Conservation (phyloP, 2,329 filamentous ascomycete genomes). For the Aspergillus hiratsukae region DNA sequence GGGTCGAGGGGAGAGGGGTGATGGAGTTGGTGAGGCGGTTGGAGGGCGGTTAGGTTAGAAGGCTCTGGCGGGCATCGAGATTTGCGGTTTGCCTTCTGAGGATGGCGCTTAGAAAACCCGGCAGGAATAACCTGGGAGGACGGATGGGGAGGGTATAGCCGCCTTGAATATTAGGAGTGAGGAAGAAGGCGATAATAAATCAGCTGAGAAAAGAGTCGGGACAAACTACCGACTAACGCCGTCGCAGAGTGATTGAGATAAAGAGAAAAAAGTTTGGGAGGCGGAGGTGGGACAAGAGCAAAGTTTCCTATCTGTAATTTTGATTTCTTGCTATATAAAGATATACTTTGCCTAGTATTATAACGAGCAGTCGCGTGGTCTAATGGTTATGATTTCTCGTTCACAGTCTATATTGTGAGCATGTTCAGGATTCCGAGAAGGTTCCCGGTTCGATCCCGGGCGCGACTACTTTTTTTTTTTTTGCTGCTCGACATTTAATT, state of each 20-base stretch:
- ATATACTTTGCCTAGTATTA: rapidly evolving
- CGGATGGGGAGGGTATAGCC: neutral
- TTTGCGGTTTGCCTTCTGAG: neutral
- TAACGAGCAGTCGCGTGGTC: slow-evolving; percentile 15
- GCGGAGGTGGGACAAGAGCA: neutral
- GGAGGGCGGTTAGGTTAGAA: neutral
- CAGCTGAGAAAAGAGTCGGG: neutral
- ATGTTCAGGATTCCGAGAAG: slow-evolving; percentile 9
- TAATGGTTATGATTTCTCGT: slow-evolving; percentile 23
- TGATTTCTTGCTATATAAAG: too few species aligned
- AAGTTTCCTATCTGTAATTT: neutral
- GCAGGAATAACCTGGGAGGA: neutral
- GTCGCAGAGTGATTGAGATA: neutral
- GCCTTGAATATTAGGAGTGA: neutral
- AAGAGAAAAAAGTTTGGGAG: neutral
- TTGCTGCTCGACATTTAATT: neutral
- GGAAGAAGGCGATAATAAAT: neutral
- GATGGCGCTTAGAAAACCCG: neutral
- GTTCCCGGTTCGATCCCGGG: slow-evolving; percentile 22
- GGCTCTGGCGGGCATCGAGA: neutral
- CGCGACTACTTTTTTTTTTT: slow-evolving; percentile 15
- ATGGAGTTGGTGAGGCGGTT: neutral
- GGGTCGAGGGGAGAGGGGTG: neutral
- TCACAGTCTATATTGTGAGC: slow-evolving; percentile 9
- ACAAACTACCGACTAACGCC: neutral